phyloP scores from a whole-genome alignment of 345 rosid species.

The Aquilaria sinensis region DNA sequence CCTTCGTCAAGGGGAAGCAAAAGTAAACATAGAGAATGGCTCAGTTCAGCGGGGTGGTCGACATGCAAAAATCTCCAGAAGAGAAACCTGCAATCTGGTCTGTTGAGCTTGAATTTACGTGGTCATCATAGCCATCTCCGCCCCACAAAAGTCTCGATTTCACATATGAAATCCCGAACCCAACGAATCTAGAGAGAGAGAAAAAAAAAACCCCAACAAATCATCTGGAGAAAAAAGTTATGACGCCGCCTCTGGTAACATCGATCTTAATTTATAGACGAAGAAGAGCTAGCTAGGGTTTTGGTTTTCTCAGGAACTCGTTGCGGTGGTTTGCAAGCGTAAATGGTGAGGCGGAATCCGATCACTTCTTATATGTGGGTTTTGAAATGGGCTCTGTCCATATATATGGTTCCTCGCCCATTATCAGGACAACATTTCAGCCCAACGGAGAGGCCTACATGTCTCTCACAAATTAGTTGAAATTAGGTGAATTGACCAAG shows the following conservation, averaged over 20 bases:
- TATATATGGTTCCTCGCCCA: too few relatives aligned
- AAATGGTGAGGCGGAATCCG: too few relatives aligned
- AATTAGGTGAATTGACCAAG: too few relatives aligned
- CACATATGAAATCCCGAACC: not conserved
- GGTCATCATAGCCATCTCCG: conserved; percentile 65
- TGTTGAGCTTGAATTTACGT: conserved; percentile 93
- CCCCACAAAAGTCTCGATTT: not conserved
- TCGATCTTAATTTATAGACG: too few relatives aligned
- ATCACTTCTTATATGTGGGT: too few relatives aligned
- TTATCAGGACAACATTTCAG: too few relatives aligned
- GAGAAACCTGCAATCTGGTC: conserved; percentile 88
- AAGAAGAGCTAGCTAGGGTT: not conserved
- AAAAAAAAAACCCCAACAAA: not conserved
- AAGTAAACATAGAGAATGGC: conserved; percentile 21
- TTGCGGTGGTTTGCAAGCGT: not conserved
- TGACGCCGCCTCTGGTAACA: too few relatives aligned
- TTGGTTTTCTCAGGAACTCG: not conserved
- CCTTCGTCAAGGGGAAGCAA: not conserved
- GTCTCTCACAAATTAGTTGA: too few relatives aligned
- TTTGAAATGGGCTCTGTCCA: too few relatives aligned
- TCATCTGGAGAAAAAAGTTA: too few relatives aligned
- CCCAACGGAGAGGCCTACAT: too few relatives aligned
- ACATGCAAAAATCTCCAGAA: conserved; percentile 54
- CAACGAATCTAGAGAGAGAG: not conserved
- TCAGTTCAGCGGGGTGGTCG: conserved; percentile 83